Evolutionary conservation across 2,329 filamentous ascomycete genomes (phyloP).

Genomic region (Hypoxylon sp.): DNA sequence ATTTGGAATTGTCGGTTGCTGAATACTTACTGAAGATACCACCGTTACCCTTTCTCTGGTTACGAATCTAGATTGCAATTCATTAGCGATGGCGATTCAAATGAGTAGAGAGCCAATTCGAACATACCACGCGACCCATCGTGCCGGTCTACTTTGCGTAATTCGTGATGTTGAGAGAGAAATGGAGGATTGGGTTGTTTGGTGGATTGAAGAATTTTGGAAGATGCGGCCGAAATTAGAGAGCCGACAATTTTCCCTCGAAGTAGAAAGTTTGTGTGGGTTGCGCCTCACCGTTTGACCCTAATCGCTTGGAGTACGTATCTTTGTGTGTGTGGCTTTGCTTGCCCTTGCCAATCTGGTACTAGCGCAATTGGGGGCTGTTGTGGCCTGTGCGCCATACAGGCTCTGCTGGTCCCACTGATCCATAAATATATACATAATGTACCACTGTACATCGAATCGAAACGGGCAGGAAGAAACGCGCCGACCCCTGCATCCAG

Average conservation of each 20-base stretch:
- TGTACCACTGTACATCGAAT: background rate
- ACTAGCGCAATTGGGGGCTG: background rate
- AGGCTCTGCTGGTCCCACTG: background rate
- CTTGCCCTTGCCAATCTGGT: background rate
- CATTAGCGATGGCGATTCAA: constrained; percentile 25
- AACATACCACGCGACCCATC: constrained; percentile 58
- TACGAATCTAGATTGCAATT: constrained; percentile 66
- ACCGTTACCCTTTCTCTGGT: constrained; percentile 65
- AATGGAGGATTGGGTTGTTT: constrained; percentile 46
- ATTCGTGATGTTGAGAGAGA: constrained; percentile 53
- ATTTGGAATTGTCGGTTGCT: constrained; percentile 14
- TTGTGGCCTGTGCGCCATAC: background rate
- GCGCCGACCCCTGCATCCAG: constrained; percentile 34
- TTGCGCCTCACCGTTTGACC: constrained; percentile 52
- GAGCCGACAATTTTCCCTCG: constrained; percentile 54
- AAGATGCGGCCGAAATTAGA: constrained; percentile 48
- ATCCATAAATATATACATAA: background rate
- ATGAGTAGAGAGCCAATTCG: background rate
- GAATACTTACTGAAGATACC: constrained; percentile 56
- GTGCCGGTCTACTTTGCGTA: constrained; percentile 55
- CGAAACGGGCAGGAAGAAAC: constrained; percentile 26
- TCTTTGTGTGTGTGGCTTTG: constrained; percentile 33
- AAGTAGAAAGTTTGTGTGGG: constrained; percentile 53
- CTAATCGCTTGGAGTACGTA: constrained; percentile 49
- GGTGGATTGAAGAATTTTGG: constrained; percentile 46